phyloP scores from a whole-genome alignment of 306 rosid genomes.

The Castanea sativa region DNA sequence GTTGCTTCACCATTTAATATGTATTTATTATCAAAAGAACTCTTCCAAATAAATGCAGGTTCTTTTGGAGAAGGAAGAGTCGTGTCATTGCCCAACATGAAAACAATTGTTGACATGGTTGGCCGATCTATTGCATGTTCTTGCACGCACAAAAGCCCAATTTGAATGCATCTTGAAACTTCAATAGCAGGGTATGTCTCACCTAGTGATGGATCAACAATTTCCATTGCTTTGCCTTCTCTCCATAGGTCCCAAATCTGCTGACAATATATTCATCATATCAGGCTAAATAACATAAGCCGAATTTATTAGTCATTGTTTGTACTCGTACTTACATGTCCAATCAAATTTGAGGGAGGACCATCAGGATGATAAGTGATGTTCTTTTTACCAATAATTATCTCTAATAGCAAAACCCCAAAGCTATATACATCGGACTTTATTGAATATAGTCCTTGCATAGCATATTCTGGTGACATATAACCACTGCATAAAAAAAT shows the following conservation, averaged over 20 bases:
- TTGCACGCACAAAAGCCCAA: slow-evolving; percentile 60
- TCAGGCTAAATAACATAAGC: background rate
- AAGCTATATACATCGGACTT: slow-evolving; percentile 61
- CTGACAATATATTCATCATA: no score
- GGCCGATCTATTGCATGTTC: slow-evolving; percentile 59
- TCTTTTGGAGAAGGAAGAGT: slow-evolving; percentile 56
- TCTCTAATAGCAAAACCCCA: slow-evolving; percentile 57
- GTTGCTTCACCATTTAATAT: slow-evolving; percentile 1
- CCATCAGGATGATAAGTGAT: slow-evolving; percentile 24
- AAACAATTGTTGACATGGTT: slow-evolving; percentile 53
- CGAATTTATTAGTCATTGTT: background rate
- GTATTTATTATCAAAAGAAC: slow-evolving; percentile 2
- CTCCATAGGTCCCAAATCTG: slow-evolving; percentile 65
- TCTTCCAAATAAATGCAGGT: slow-evolving; percentile 59
- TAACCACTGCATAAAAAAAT: slow-evolving; percentile 42
- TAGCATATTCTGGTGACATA: slow-evolving; percentile 65
- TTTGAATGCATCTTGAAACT: slow-evolving; percentile 56
- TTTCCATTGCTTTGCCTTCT: slow-evolving; percentile 36
- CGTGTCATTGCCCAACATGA: slow-evolving; percentile 48
- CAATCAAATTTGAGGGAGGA: slow-evolving; percentile 45
- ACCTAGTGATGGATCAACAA: slow-evolving; percentile 36
- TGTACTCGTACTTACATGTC: slow-evolving; percentile 45
- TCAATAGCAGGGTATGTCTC: slow-evolving; percentile 27
- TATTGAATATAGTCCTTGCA: slow-evolving; percentile 49
- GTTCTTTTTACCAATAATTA: slow-evolving; percentile 58